phyloP scores from a whole-genome alignment of 257 asterid species.

The Jasminum sambac region DNA sequence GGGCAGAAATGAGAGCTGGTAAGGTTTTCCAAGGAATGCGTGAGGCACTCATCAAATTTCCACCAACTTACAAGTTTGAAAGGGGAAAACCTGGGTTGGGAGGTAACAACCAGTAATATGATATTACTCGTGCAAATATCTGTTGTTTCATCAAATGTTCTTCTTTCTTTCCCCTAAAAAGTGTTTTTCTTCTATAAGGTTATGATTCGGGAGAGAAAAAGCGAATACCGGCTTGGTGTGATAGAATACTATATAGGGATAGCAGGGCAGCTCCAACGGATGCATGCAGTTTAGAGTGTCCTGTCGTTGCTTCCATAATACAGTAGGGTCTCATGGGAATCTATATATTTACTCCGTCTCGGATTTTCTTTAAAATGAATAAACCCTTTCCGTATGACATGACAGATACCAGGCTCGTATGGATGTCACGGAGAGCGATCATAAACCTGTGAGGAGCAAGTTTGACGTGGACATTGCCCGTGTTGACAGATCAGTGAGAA shows the following conservation, averaged over 20 bases:
- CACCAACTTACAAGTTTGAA: slow-evolving; percentile 97
- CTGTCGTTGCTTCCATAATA: slow-evolving; percentile 76
- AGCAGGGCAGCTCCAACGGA: slow-evolving; percentile 52
- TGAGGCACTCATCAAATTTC: slow-evolving; percentile 83
- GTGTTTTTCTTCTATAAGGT: slow-evolving; percentile 42
- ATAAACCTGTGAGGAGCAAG: slow-evolving; percentile 92
- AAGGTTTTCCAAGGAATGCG: slow-evolving; percentile 98
- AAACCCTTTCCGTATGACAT: neutral
- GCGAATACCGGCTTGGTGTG: slow-evolving; percentile 99
- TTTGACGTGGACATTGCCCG: slow-evolving; percentile 71
- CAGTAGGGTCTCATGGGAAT: slow-evolving; percentile 53
- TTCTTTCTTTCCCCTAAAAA: neutral
- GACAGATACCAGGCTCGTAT: slow-evolving; percentile 88
- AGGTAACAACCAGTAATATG: slow-evolving; percentile 49
- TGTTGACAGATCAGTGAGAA: slow-evolving; percentile 76
- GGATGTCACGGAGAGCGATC: slow-evolving; percentile 97
- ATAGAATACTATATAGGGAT: slow-evolving; percentile 80
- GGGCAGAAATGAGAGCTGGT: slow-evolving; percentile 93
- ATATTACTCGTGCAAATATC: neutral
- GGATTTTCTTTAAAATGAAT: neutral
- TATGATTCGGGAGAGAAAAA: slow-evolving; percentile 99
- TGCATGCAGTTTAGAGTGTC: slow-evolving; percentile 80
- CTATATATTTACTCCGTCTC: neutral
- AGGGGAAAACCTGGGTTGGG: slow-evolving; percentile 89
- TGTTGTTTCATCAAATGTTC: neutral